Percentiles rank a stretch among this genome's conserved stretches.
These are phyloP conservation scores for Laguncularia racemosa DNA, from an alignment of 345 rosid species.

Conservation along the genomic window DNA sequence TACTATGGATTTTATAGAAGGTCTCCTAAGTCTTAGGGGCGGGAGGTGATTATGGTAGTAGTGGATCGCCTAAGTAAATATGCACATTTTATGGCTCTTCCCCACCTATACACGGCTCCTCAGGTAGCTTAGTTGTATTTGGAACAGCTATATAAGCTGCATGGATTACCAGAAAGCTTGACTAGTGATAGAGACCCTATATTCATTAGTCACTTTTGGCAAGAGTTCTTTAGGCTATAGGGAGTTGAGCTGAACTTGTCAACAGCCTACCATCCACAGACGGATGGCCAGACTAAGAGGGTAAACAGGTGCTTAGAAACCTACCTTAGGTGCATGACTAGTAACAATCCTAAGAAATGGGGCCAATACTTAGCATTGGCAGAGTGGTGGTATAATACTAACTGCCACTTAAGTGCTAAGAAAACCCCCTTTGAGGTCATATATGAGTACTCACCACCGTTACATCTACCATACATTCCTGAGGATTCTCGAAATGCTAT, in stretches of 20 bases:
- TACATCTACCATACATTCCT: neutral
- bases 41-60: too few species aligned
- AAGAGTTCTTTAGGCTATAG: neutral
- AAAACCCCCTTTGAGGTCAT: neutral
- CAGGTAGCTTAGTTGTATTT: neutral
- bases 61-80: too few species aligned
- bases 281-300: neutral
- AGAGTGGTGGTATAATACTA: conserved; percentile 3
- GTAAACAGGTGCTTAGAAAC: conserved; percentile 1
- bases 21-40: too few species aligned
- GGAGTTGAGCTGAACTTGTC: neutral
- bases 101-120: too few species aligned
- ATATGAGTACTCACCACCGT: neutral
- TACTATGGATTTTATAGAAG: too few species aligned
- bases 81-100: too few species aligned
- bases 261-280: conserved; percentile 1
- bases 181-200: neutral
- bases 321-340: conserved; percentile 3
- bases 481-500: too few species aligned
- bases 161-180: neutral
- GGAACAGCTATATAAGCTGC: neutral
- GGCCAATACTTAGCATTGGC: neutral
- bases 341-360: neutral
- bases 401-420: neutral
- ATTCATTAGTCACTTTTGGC: neutral